phyloP scores from a whole-genome alignment of 1,284 basidiomycete genomes.

The Ganoderma lingzhi region DNA sequence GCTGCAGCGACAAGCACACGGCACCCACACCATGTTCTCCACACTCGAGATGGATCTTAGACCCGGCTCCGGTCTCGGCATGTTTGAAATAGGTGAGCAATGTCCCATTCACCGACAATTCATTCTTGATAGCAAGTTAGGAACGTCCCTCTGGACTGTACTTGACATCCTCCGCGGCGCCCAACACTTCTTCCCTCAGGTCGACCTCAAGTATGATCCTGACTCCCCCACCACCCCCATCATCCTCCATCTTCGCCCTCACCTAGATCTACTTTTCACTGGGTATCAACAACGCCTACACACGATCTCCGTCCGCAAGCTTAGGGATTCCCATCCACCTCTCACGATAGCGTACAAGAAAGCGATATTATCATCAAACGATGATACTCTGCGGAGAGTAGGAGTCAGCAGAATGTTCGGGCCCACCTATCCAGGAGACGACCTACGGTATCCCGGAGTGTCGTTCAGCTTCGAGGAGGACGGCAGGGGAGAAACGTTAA shows the following conservation, averaged over 20 bases:
- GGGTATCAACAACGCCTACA: conserved; percentile 78
- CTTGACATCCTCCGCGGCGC: conserved; percentile 72
- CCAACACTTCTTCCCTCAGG: conserved; percentile 77
- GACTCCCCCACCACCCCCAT: conserved; percentile 80
- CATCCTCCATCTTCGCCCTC: conserved; percentile 79
- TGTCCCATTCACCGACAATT: neutral
- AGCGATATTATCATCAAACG: conserved; percentile 62
- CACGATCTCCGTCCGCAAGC: conserved; percentile 73
- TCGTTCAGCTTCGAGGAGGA: conserved; percentile 85
- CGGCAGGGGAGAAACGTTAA: conserved; percentile 57
- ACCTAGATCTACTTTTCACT: conserved; percentile 84
- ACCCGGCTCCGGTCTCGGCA: conserved; percentile 81
- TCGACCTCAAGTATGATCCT: conserved; percentile 86
- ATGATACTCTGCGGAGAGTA: conserved; percentile 68
- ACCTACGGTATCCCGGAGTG: conserved; percentile 83
- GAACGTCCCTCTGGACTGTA: conserved; percentile 83
- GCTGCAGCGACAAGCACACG: neutral
- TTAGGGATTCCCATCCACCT: conserved; percentile 69
- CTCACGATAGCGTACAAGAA: conserved; percentile 77
- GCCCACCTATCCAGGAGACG: conserved; percentile 84
- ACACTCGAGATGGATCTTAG: conserved; percentile 77
- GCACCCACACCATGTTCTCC: conserved; percentile 57
- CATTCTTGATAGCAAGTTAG: conserved; percentile 45
- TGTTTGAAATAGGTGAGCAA: conserved; percentile 75
- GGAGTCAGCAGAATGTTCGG: conserved; percentile 81